Percentiles rank a stretch among this genome's conserved stretches.
Evolutionary conservation across 345 rosid genomes (phyloP).

Genomic region (Capsella bursapastoris): DNA sequence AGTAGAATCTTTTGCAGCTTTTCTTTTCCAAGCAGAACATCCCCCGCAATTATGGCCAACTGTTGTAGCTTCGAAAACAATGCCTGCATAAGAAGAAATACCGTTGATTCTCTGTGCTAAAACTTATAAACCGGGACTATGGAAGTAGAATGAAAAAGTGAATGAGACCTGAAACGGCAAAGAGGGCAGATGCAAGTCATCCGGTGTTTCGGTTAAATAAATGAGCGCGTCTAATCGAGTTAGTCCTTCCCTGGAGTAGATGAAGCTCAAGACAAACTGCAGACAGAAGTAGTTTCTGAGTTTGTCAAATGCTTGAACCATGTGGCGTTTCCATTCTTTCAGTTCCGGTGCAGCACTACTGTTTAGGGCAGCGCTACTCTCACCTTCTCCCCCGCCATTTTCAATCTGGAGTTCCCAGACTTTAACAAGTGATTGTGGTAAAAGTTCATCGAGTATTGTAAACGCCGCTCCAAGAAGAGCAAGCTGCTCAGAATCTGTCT

Average conservation of each 20-base stretch:
- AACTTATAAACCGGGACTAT: constrained; percentile 7
- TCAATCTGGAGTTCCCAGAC: constrained; percentile 70
- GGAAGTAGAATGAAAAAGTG: constrained; percentile 17
- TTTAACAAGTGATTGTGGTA: constrained; percentile 63
- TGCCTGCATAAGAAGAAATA: constrained; percentile 61
- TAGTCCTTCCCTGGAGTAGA: constrained; percentile 91
- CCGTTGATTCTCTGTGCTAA: constrained; percentile 10
- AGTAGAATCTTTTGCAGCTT: constrained; percentile 90
- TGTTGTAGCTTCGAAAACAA: constrained; percentile 95
- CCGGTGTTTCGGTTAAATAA: constrained; percentile 70
- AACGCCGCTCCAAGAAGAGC: constrained; percentile 92
- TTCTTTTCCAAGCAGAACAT: constrained; percentile 87
- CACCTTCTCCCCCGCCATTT: constrained; percentile 54
- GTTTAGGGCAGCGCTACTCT: constrained; percentile 49
- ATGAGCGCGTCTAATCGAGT: constrained; percentile 78
- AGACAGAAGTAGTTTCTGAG: constrained; percentile 92
- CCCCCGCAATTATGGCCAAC: constrained; percentile 92
- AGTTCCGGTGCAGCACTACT: constrained; percentile 61
- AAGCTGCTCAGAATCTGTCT: constrained; percentile 93
- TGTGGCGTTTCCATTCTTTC: constrained; percentile 89
- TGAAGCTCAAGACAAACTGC: constrained; percentile 92
- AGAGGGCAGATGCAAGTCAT: constrained; percentile 76
- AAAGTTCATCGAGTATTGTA: constrained; percentile 82
- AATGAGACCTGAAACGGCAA: constrained; percentile 86
- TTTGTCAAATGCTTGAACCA: constrained; percentile 90